A percentile compares a stretch with the other conserved stretches of the same genome.
Evolutionary conservation across 1,139 yeast genomes (phyloP).

Genomic region (Blastobotrys elegans): DNA sequence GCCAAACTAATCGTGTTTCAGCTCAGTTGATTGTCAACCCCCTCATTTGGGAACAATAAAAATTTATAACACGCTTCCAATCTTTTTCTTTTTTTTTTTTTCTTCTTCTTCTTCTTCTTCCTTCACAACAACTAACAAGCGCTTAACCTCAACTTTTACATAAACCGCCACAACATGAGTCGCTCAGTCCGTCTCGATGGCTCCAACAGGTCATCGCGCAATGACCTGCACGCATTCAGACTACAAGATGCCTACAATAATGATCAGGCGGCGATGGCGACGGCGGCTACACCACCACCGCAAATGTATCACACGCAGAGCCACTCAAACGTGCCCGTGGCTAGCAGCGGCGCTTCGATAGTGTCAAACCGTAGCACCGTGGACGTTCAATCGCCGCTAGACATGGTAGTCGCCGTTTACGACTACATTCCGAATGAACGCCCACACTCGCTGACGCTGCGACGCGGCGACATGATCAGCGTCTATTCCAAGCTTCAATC

Average conservation of each 20-base stretch:
- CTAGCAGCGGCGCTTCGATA: not conserved
- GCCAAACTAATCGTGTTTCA: too few relatives aligned
- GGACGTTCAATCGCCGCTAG: not conserved
- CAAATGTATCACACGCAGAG: not conserved
- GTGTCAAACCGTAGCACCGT: not conserved
- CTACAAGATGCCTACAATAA: slow-evolving; percentile 5
- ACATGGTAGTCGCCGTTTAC: slow-evolving; percentile 8
- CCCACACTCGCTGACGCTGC: slow-evolving; percentile 62
- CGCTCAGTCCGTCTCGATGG: slow-evolving; percentile 4
- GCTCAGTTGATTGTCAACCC: too few relatives aligned
- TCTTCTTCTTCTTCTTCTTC: too few relatives aligned
- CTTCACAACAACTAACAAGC: not conserved
- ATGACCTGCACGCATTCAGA: slow-evolving; percentile 9
- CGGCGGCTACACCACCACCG: not conserved
- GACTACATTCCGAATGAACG: slow-evolving; percentile 34
- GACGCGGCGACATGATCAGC: slow-evolving; percentile 53
- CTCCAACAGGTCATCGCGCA: not conserved
- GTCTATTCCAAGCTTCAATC: slow-evolving; percentile 48
- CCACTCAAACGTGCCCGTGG: not conserved
- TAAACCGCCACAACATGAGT: slow-evolving; percentile 1
- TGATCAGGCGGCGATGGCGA: not conserved
- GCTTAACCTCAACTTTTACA: not conserved
- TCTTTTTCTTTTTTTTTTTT: too few relatives aligned
- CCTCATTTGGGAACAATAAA: too few relatives aligned
- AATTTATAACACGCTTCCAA: too few relatives aligned